A percentile compares a stretch with the other conserved stretches of the same genome.
Conservation (phyloP, 805 yeast species). For the Ogataea sp. region DNA sequence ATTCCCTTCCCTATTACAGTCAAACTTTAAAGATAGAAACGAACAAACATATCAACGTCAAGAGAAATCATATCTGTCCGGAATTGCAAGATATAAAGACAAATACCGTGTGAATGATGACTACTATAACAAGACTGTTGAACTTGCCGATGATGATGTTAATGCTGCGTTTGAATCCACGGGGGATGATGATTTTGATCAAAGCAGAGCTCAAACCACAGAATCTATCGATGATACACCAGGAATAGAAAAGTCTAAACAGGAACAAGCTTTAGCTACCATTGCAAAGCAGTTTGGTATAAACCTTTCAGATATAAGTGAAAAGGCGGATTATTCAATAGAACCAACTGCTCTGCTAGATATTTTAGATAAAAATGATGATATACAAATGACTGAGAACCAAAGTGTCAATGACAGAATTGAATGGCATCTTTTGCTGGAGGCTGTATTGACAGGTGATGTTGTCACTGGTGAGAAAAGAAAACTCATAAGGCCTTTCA, state of each 20-base stretch:
- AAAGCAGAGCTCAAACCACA: conserved; percentile 9
- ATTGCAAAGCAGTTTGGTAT: conserved; percentile 26
- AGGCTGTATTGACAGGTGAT: conserved; percentile 89
- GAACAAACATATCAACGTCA: conserved; percentile 41
- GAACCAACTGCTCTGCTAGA: conserved; percentile 26
- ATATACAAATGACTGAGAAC: conserved; percentile 23
- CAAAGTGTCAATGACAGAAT: conserved; percentile 57
- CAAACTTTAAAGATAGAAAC: conserved; percentile 23
- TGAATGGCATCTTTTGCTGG: conserved; percentile 94
- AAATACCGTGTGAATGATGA: conserved; percentile 34
- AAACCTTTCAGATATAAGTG: conserved; percentile 21
- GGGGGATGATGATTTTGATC: conserved; percentile 18
- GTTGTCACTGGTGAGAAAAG: conserved; percentile 88
- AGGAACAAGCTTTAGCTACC: conserved; percentile 22
- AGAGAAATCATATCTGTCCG: conserved; percentile 41
- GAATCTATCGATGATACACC: conserved; percentile 1
- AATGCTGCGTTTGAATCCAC: conserved; percentile 20
- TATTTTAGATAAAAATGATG: conserved; percentile 26
- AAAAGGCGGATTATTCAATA: conserved; percentile 26
- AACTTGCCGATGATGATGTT: conserved; percentile 24
- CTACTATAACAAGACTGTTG: conserved; percentile 44
- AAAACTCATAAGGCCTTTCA: conserved; percentile 47
- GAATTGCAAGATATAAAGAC: conserved; percentile 29
- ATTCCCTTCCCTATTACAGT: conserved; percentile 21
- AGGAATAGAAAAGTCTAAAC: conserved; percentile 14